Conservation (phyloP, 2,329 filamentous ascomycete species). For the Sclerotinia sclerotiorum region DNA sequence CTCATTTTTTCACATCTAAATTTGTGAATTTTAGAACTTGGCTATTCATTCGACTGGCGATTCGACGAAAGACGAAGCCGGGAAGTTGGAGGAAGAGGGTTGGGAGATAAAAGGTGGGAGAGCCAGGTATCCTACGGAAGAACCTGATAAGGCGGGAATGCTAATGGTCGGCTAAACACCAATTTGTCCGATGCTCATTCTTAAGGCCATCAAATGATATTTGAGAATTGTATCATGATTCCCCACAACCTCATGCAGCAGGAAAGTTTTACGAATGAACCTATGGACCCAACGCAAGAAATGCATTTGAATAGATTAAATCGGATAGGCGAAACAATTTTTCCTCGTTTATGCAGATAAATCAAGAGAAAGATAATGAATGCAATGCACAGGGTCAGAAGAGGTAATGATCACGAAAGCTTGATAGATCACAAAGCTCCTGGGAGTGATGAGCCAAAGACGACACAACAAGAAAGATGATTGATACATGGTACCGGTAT, state of each 20-base stretch:
- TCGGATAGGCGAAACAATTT: background rate
- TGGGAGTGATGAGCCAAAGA: background rate
- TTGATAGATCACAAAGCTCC: conserved; percentile 2
- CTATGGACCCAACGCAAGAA: background rate
- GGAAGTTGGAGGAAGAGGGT: conserved; percentile 2
- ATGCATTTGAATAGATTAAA: background rate
- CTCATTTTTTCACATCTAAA: conserved; percentile 1
- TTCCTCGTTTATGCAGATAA: background rate
- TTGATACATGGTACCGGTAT: background rate
- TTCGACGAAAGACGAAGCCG: background rate
- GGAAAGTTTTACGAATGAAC: conserved; percentile 10
- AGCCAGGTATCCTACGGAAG: background rate
- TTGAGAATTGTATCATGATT: conserved; percentile 8
- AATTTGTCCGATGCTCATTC: background rate
- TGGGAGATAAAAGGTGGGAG: background rate
- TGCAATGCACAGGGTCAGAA: conserved; percentile 8
- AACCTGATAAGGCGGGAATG: background rate
- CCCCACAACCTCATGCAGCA: conserved; percentile 20
- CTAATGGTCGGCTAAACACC: background rate
- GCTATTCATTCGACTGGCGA: no score
- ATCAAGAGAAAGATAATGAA: conserved; percentile 11
- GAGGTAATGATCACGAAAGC: background rate
- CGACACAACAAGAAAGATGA: background rate
- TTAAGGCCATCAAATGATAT: conserved; percentile 8
- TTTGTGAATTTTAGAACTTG: background rate